phyloP scores from a whole-genome alignment of 257 asterid species.

The Solanum chmielewskii region DNA sequence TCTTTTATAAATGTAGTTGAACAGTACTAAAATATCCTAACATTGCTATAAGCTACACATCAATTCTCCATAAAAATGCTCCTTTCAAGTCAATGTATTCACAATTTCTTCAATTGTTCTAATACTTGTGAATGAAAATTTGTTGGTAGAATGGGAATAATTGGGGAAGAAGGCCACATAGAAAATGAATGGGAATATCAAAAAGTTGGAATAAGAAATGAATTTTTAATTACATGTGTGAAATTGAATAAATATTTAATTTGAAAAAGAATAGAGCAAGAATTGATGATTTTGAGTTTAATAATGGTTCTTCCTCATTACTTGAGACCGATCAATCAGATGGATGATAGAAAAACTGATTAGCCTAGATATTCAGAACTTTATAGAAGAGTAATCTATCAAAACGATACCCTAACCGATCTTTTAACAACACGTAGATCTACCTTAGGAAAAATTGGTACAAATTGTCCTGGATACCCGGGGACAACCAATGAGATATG shows the following conservation, averaged over 20 bases:
- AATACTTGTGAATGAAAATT: neutral
- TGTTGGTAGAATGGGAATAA: neutral
- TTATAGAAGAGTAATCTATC: neutral
- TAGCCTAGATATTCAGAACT: too few species aligned
- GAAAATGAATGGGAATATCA: neutral
- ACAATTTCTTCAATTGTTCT: neutral
- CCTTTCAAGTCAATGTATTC: neutral
- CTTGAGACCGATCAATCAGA: too few species aligned
- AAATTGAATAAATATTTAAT: too few species aligned
- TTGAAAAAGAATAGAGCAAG: too few species aligned
- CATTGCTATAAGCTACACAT: neutral
- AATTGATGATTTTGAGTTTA: too few species aligned
- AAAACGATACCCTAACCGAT: neutral
- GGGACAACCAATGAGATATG: neutral
- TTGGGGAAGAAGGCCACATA: neutral
- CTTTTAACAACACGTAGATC: neutral
- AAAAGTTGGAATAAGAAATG: neutral
- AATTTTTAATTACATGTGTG: neutral
- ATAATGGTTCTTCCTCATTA: too few species aligned
- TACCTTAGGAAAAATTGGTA: too few species aligned
- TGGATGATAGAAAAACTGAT: too few species aligned
- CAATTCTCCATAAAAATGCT: neutral
- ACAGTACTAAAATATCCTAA: neutral
- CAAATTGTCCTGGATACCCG: neutral
- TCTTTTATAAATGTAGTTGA: neutral